These are phyloP conservation scores for Boletellus emodensis DNA, from an alignment of 768 basidiomycete genomes.

Conservation along the genomic window DNA sequence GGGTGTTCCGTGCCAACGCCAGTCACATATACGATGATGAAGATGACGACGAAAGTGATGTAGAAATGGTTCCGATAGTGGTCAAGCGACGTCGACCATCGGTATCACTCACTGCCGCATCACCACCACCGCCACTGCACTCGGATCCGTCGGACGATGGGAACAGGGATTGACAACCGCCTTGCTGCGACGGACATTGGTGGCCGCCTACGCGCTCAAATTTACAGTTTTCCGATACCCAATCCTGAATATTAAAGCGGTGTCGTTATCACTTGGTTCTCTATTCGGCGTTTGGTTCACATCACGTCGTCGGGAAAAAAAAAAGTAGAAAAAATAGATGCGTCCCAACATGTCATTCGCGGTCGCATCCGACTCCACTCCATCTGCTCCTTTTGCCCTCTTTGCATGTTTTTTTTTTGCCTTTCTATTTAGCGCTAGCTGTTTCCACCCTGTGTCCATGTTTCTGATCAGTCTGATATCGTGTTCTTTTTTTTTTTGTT, in stretches of 20 bases:
- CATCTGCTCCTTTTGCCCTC: background rate
- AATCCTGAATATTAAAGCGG: conserved; percentile 6
- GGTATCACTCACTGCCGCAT: conserved; percentile 24
- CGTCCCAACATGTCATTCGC: conserved; percentile 4
- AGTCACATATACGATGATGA: conserved; percentile 32
- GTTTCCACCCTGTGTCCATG: background rate
- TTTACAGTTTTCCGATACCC: conserved; percentile 19
- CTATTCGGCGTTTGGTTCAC: conserved; percentile 12
- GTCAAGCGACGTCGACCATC: conserved; percentile 35
- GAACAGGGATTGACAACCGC: background rate
- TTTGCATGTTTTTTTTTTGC: conserved; percentile 3
- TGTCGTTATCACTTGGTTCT: background rate
- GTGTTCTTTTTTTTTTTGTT: background rate
- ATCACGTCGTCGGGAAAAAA: conserved; percentile 1
- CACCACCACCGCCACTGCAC: conserved; percentile 21
- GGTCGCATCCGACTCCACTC: background rate
- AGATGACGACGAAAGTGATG: conserved; percentile 35
- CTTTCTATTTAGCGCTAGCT: background rate
- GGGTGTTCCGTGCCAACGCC: conserved; percentile 28
- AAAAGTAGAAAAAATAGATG: conserved; percentile 15
- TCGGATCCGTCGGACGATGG: conserved; percentile 19
- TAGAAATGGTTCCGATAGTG: conserved; percentile 33
- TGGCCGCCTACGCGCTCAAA: conserved; percentile 10
- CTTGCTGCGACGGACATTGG: conserved; percentile 8
- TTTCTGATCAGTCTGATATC: conserved; percentile 10